phyloP scores from a whole-genome alignment of 2,329 filamentous ascomycete species.

The Lasiodiplodia citricola region DNA sequence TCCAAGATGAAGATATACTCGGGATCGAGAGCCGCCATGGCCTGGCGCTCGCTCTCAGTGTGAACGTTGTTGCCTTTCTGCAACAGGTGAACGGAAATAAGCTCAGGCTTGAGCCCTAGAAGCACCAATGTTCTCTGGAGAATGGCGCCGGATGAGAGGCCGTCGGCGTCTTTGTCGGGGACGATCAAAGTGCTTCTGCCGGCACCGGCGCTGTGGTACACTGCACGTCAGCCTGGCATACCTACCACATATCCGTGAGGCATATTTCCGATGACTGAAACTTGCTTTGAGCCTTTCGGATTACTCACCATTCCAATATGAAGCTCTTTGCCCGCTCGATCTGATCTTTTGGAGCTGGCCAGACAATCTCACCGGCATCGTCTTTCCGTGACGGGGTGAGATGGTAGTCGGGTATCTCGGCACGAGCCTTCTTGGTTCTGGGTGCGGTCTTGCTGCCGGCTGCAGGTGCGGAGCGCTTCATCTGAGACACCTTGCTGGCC shows the following conservation, averaged over 20 bases:
- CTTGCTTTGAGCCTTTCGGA: background rate
- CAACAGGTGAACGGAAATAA: constrained; percentile 65
- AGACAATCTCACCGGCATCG: constrained; percentile 38
- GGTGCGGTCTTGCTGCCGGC: background rate
- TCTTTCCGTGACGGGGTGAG: constrained; percentile 22
- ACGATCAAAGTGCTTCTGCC: constrained; percentile 63
- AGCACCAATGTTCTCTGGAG: constrained; percentile 63
- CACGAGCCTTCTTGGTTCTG: constrained; percentile 22
- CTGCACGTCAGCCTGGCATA: background rate
- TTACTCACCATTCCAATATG: constrained; percentile 62
- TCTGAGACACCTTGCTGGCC: background rate
- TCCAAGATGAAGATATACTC: constrained; percentile 68
- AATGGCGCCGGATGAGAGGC: constrained; percentile 68
- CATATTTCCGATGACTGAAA: background rate
- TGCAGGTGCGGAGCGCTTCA: constrained; percentile 15
- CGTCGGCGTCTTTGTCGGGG: constrained; percentile 73
- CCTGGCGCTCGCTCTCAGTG: constrained; percentile 56
- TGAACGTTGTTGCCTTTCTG: constrained; percentile 66
- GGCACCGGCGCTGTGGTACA: constrained; percentile 53
- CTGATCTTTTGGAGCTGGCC: constrained; percentile 65
- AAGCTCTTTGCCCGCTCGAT: constrained; percentile 62
- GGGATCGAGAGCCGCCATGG: constrained; percentile 60
- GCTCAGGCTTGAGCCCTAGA: constrained; percentile 59
- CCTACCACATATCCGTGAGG: background rate
- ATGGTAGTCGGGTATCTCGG: constrained; percentile 19